Percentiles rank a stretch among this genome's conserved stretches.
phyloP scores from a whole-genome alignment of 106 monocot genomes.

The Dendrobium officinale region DNA sequence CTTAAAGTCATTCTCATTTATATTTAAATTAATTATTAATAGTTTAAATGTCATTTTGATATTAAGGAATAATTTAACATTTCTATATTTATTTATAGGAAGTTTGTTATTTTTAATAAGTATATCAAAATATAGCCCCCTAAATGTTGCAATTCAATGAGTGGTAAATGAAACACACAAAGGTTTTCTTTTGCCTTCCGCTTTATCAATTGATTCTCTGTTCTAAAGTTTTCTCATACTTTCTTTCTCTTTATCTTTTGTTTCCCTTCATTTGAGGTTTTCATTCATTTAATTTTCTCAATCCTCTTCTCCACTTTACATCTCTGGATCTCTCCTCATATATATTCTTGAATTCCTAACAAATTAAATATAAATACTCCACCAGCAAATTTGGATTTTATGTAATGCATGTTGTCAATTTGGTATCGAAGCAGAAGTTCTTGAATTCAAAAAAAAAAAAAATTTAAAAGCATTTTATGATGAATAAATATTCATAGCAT shows the following conservation, averaged over 20 bases:
- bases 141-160: neutral
- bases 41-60: neutral
- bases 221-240: neutral
- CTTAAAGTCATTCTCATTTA: neutral
- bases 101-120: neutral
- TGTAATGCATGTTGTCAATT: neutral
- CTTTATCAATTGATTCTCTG: neutral
- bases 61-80: neutral
- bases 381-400: neutral
- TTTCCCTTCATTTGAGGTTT: too few relatives aligned
- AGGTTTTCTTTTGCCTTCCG: neutral
- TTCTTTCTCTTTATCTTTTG: neutral
- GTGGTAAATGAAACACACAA: neutral
- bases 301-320: neutral
- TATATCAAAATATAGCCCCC: too few relatives aligned
- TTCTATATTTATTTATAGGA: neutral
- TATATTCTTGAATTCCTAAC: neutral
- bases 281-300: neutral
- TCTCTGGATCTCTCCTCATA: neutral
- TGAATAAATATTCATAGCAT: neutral
- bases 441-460: neutral
- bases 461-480: neutral
- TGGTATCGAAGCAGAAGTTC: neutral
- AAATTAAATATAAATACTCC: too few relatives aligned
- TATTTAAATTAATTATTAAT: neutral